Percentiles rank a stretch among this genome's conserved stretches.
These are phyloP conservation scores for Arthroderma uncinatum DNA, from an alignment of 2,329 filamentous ascomycete genomes.

Conservation along the genomic window DNA sequence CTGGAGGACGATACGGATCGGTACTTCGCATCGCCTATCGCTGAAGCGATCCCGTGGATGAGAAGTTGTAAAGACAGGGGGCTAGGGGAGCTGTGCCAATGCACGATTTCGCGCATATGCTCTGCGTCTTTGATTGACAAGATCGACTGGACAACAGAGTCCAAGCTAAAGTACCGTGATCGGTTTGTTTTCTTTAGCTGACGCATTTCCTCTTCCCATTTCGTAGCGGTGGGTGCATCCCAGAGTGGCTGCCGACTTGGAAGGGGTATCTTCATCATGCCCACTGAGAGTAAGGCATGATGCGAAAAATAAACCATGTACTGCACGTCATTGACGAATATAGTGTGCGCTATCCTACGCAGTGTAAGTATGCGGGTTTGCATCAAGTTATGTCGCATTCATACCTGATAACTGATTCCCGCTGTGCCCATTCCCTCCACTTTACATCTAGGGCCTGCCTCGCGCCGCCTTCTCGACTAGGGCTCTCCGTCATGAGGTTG, in stretches of 20 bases:
- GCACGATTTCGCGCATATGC: conserved; percentile 12
- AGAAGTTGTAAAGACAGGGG: conserved; percentile 16
- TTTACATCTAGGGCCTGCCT: conserved; percentile 16
- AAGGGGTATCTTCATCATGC: conserved; percentile 19
- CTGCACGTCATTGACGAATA: conserved; percentile 17
- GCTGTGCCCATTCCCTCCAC: conserved; percentile 18
- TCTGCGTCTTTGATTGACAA: conserved; percentile 15
- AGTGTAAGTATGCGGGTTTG: background rate
- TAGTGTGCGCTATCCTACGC: conserved; percentile 17
- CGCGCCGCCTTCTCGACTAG: conserved; percentile 10
- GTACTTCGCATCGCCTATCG: conserved; percentile 17
- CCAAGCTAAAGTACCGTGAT: conserved; percentile 15
- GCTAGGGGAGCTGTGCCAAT: conserved; percentile 13
- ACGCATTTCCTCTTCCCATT: conserved; percentile 16
- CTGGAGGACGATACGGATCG: conserved; percentile 14
- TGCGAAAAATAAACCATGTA: conserved; percentile 19
- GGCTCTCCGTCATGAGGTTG: conserved; percentile 16
- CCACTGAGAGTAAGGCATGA: conserved; percentile 15
- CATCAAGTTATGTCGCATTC: background rate
- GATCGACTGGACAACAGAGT: conserved; percentile 16
- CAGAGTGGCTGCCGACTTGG: conserved; percentile 17
- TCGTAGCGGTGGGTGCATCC: conserved; percentile 14
- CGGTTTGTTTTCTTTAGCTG: conserved; percentile 13
- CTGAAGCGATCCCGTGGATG: conserved; percentile 17
- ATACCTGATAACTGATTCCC: conserved; percentile 18